A percentile compares a stretch with the other conserved stretches of the same genome.
These are phyloP conservation scores for Botrytis aclada DNA, from an alignment of 2,329 filamentous ascomycete species.

Conservation along the genomic window DNA sequence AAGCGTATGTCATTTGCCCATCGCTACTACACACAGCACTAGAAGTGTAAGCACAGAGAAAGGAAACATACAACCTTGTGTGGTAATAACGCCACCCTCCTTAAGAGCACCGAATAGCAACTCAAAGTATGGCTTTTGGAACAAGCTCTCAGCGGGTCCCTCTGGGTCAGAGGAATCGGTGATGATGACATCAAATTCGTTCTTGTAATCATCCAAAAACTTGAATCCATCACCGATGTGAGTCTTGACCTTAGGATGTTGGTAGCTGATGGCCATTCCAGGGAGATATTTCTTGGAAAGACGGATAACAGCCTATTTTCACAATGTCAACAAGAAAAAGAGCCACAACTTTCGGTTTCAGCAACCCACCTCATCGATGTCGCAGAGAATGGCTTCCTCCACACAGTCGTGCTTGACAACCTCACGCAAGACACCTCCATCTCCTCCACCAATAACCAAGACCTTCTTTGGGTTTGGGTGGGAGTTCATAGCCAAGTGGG, in stretches of 20 bases:
- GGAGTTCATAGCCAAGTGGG: constrained; percentile 95
- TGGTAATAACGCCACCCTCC: constrained; percentile 97
- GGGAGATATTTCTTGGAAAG: constrained; percentile 98
- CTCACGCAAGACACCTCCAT: constrained; percentile 96
- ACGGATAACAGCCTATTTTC: constrained; percentile 77
- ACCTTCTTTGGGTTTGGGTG: constrained; percentile 99
- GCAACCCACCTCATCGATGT: constrained; percentile 80
- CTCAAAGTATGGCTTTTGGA: constrained; percentile 99
- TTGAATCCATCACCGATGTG: constrained; percentile 98
- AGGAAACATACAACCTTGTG: constrained; percentile 96
- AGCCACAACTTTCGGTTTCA: constrained; percentile 2
- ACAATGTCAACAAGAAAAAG: constrained; percentile 22
- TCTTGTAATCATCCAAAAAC: constrained; percentile 95
- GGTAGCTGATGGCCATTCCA: constrained; percentile 87
- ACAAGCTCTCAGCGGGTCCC: constrained; percentile 91
- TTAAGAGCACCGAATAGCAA: constrained; percentile 84
- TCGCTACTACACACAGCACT: constrained; percentile 39
- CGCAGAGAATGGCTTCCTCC: constrained; percentile 93
- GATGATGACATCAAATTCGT: constrained; percentile 98
- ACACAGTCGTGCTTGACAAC: constrained; percentile 98
- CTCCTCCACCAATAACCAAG: constrained; percentile 94
- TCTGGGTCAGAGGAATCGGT: constrained; percentile 98
- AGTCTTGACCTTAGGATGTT: constrained; percentile 88
- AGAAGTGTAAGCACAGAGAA: constrained; percentile 49
- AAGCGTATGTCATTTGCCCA: constrained; percentile 16